These are phyloP conservation scores for Neurospora sp. DNA, from an alignment of 495 filamentous ascomycete genomes.

Conservation along the genomic window DNA sequence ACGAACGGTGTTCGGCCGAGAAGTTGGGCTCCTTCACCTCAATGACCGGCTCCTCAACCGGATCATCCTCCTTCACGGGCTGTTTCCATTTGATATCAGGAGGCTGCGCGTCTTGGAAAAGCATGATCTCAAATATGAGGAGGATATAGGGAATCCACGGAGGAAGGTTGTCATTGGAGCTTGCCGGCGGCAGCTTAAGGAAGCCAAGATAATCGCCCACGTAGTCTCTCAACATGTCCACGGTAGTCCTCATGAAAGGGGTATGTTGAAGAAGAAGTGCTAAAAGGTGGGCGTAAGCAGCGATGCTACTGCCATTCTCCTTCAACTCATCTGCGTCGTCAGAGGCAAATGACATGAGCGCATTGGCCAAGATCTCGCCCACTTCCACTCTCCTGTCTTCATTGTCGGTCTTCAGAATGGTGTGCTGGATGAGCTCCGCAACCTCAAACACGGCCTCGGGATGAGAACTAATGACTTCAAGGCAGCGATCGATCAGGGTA, in stretches of 20 bases:
- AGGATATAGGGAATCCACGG: conserved; percentile 90
- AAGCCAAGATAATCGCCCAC: conserved; percentile 67
- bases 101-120: conserved; percentile 79
- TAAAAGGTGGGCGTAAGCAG: conserved; percentile 86
- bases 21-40: conserved; percentile 53
- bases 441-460: conserved; percentile 86
- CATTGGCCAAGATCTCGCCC: conserved; percentile 72
- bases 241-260: conserved; percentile 66
- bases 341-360: conserved; percentile 70
- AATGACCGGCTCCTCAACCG: conserved; percentile 45
- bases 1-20: conserved; percentile 51
- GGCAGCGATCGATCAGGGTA: conserved; percentile 75
- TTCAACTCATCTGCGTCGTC: conserved; percentile 79
- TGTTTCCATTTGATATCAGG: conserved; percentile 60
- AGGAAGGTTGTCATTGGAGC: conserved; percentile 59
- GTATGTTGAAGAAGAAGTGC: conserved; percentile 78
- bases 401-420: conserved; percentile 58
- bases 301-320: conserved; percentile 43
- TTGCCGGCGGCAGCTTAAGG: conserved; percentile 61
- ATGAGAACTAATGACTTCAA: conserved; percentile 83
- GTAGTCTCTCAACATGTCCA: conserved; percentile 68
- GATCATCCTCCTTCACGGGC: conserved; percentile 48
- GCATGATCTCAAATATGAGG: conserved; percentile 78
- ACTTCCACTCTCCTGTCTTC: conserved; percentile 61
- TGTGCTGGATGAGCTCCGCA: conserved; percentile 70